Conservation (phyloP, 768 basidiomycete genomes). For the Candolleomyces eurysporus region DNA sequence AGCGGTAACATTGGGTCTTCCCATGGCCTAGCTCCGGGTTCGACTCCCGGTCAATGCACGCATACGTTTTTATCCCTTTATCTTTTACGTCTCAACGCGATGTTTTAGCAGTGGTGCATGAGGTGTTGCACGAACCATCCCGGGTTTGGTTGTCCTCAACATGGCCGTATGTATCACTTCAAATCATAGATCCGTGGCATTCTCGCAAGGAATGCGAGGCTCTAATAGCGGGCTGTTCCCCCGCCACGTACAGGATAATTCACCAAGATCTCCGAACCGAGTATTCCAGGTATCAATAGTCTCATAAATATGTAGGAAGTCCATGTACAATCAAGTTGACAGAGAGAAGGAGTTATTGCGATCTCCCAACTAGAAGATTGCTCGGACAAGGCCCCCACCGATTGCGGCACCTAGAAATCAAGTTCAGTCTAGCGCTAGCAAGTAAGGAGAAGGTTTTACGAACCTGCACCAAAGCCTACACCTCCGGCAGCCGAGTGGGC, state of each 20-base stretch:
- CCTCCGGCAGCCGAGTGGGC: slow-evolving; percentile 66
- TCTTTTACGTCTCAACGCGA: too few relatives aligned
- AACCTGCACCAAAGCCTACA: slow-evolving; percentile 75
- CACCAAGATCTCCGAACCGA: too few relatives aligned
- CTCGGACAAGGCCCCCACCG: slow-evolving; percentile 31
- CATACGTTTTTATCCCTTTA: slow-evolving; percentile 10
- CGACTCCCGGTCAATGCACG: slow-evolving; percentile 53
- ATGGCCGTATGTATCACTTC: too few relatives aligned
- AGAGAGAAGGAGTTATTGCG: not conserved
- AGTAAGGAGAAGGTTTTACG: slow-evolving; percentile 18
- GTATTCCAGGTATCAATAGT: too few relatives aligned
- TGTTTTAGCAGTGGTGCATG: too few relatives aligned
- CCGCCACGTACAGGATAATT: too few relatives aligned
- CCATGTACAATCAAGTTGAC: not conserved
- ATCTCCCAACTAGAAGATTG: slow-evolving; percentile 24
- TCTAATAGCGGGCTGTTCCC: too few relatives aligned
- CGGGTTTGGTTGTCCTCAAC: too few relatives aligned
- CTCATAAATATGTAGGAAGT: not conserved
- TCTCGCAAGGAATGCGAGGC: too few relatives aligned
- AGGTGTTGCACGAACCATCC: too few relatives aligned
- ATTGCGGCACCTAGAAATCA: slow-evolving; percentile 29
- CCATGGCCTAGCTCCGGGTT: slow-evolving; percentile 63
- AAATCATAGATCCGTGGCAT: too few relatives aligned
- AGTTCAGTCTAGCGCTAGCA: not conserved
- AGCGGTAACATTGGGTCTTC: slow-evolving; percentile 89